Base-by-base conservation (phyloP, 73 alveolate genomes). In the Paramecium pentaurelia region DNA sequence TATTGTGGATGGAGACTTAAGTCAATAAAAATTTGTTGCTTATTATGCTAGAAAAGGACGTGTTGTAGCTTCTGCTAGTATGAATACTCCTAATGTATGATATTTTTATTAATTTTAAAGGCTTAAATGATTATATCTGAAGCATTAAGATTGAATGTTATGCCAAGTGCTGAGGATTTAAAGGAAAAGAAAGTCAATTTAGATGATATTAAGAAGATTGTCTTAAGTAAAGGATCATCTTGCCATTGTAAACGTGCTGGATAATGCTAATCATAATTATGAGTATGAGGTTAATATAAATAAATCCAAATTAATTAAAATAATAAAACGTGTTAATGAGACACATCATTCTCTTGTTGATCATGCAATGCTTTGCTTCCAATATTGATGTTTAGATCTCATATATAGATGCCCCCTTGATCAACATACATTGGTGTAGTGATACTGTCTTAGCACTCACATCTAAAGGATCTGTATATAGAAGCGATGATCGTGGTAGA, bases 401-500 rank as follows among this genome's bases (percentile, higher is more conserved):
- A 20, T 71, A 83, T 51, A 45, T 92, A 16, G 96, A 93, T 68
- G 86, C 95, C 20, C 93, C 93, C 37, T 71, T 93, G 70, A 77
- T 51, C 83, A 95, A 93, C 47, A 90, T 93, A 20, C 86, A 92
- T 58, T 97, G 98, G 98, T 97, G 99, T 95, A 98, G 98, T 16
- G 94, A 89, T 70, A 68, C 92, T 42, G 92, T 97, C 8, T 84
- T 97, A 34, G 96, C 95, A 34, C 93, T 93, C 42, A 95, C 99
- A 25, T 94, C 91, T 9, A 77, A 89, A 20, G 95, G 97, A 34
- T 51, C 77, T 32, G 96, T 96, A 0, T 96, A 94, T 86, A 83
- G 98, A 49, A 92, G 97, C n/a, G 95, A 94, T 80, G 97, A 97
- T 92, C 64, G 93, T 25, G 99, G 99, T 14, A 83, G 75, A 27